A percentile compares a stretch with the other conserved stretches of the same genome.
Evolutionary conservation across 2,329 filamentous ascomycete genomes (phyloP).

Genomic region (Diaporthe velutina): DNA sequence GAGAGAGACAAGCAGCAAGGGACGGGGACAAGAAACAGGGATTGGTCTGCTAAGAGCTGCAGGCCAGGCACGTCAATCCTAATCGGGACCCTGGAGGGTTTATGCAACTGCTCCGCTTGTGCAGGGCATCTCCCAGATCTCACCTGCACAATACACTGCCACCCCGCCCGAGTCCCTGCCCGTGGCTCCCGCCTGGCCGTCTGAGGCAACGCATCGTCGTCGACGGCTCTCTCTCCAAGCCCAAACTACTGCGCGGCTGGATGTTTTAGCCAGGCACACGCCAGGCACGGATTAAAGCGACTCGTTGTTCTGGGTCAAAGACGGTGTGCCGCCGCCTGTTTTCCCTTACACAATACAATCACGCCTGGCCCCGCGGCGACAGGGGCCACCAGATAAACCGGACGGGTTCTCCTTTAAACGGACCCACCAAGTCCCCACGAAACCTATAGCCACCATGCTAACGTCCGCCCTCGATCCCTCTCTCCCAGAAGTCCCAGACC

Average conservation of each 20-base stretch:
- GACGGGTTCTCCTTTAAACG: constrained; percentile 43
- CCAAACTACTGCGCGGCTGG: background rate
- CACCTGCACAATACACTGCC: constrained; percentile 9
- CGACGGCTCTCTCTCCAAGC: background rate
- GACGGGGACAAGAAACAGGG: constrained; percentile 28
- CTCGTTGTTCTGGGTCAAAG: constrained; percentile 26
- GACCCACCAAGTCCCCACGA: constrained; percentile 44
- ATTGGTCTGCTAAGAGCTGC: constrained; percentile 29
- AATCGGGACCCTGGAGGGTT: constrained; percentile 19
- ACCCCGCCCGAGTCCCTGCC: constrained; percentile 26
- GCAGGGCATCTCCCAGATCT: constrained; percentile 28
- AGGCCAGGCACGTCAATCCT: constrained; percentile 23
- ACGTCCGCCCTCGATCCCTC: constrained; percentile 44
- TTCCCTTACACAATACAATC: constrained; percentile 39
- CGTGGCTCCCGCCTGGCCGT: constrained; percentile 5
- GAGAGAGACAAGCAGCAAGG: constrained; percentile 19
- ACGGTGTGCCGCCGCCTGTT: constrained; percentile 23
- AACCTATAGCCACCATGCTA: constrained; percentile 56
- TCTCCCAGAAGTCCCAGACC: constrained; percentile 40
- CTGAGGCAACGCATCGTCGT: constrained; percentile 1
- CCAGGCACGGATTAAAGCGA: constrained; percentile 20
- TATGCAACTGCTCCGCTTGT: constrained; percentile 30
- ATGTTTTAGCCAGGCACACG: constrained; percentile 31
- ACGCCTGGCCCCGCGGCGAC: constrained; percentile 36
- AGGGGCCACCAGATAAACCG: constrained; percentile 37